Conservation (phyloP, 768 basidiomycete species). For the Lactarius indigo region DNA sequence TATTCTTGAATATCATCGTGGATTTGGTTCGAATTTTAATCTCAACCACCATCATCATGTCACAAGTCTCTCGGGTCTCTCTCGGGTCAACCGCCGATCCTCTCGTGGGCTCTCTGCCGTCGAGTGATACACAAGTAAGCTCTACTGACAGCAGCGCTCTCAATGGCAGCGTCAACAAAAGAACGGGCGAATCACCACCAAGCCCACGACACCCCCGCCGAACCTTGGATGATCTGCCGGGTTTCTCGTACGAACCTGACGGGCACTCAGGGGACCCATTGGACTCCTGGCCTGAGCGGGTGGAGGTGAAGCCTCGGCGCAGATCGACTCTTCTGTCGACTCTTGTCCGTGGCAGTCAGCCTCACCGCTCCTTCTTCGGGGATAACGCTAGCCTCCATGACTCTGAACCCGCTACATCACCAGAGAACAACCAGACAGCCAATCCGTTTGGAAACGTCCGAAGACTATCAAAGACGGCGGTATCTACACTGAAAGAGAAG, state of each 20-base stretch:
- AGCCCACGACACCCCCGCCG: background rate
- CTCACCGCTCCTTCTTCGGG: constrained; percentile 18
- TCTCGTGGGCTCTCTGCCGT: background rate
- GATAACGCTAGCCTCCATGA: background rate
- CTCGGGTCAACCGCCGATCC: background rate
- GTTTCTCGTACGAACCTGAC: constrained; percentile 7
- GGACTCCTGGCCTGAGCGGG: constrained; percentile 19
- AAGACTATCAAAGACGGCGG: constrained; percentile 12
- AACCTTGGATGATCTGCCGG: background rate
- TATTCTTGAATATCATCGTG: constrained; percentile 17
- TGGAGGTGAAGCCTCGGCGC: constrained; percentile 17
- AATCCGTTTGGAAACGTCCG: background rate
- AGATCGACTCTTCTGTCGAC: constrained; percentile 17
- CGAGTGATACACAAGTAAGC: background rate
- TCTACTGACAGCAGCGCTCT: background rate
- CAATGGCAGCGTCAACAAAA: background rate
- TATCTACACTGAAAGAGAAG: constrained; percentile 11
- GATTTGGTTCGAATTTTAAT: background rate
- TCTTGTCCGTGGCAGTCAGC: constrained; percentile 16
- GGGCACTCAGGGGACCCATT: constrained; percentile 6
- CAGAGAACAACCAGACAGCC: background rate
- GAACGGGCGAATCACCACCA: background rate
- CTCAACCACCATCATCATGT: constrained; percentile 16
- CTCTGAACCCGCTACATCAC: background rate
- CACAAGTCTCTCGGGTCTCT: background rate